Evolutionary conservation across 306 rosid genomes (phyloP).

Genomic region (Fragaria nilgerrensis): DNA sequence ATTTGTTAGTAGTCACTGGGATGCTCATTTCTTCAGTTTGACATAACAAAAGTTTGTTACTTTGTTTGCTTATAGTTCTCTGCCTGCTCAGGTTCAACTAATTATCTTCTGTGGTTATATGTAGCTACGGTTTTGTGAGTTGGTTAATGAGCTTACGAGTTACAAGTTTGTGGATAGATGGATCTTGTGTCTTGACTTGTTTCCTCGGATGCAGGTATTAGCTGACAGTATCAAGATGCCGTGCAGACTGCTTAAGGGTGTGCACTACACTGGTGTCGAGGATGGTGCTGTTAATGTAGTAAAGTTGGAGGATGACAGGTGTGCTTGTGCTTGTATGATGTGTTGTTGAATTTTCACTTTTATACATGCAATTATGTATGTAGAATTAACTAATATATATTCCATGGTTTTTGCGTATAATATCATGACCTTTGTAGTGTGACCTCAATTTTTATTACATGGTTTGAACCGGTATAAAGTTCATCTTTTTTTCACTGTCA

Average conservation of each 20-base stretch:
- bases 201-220: conserved; percentile 67
- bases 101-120: not conserved
- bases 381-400: not conserved
- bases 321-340: conserved; percentile 14
- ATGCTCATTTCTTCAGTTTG: not conserved
- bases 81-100: not conserved
- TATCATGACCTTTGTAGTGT: not conserved
- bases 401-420: not conserved
- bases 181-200: conserved; percentile 17
- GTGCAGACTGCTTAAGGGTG: conserved; percentile 93
- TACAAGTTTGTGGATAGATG: conserved; percentile 10
- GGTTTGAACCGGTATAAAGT: not conserved
- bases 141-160: not conserved
- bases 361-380: not conserved
- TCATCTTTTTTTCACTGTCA: not conserved
- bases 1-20: not conserved
- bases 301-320: conserved; percentile 98
- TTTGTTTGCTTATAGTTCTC: not conserved
- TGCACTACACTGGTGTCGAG: conserved; percentile 97
- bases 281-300: conserved; percentile 91
- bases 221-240: conserved; percentile 95
- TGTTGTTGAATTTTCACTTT: not conserved
- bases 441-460: not conserved
- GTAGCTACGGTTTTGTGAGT: not conserved
- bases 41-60: not conserved